Percentiles rank a stretch among this genome's conserved stretches.
phyloP scores from a whole-genome alignment of 2,329 filamentous ascomycete genomes.

The Penicillium aurantiogriseum region DNA sequence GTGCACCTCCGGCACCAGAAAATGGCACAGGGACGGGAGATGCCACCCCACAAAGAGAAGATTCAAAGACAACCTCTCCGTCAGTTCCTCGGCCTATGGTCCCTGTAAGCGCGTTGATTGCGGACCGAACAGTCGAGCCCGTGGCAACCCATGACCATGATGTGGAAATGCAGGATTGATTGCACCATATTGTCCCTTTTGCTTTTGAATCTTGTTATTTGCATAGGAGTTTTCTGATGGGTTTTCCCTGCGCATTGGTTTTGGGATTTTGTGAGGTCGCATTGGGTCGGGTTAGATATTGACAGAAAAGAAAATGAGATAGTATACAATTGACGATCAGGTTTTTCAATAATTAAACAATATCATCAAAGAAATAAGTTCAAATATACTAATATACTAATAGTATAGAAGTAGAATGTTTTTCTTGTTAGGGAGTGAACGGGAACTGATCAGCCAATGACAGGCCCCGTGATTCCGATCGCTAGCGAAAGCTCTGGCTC shows the following conservation, averaged over 20 bases:
- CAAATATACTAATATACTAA: too few relatives aligned
- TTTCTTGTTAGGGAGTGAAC: slow-evolving; percentile 15
- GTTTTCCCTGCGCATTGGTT: slow-evolving; percentile 7
- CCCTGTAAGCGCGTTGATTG: slow-evolving; percentile 55
- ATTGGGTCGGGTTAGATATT: slow-evolving; percentile 14
- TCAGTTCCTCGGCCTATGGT: slow-evolving; percentile 36
- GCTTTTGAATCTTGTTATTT: slow-evolving; percentile 16
- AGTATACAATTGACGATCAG: background rate
- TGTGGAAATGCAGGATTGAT: slow-evolving; percentile 54
- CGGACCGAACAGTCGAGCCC: slow-evolving; percentile 54
- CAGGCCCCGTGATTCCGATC: slow-evolving; percentile 42
- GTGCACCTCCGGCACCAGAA: slow-evolving; percentile 16
- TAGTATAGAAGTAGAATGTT: slow-evolving; percentile 2
- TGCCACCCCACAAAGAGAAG: slow-evolving; percentile 13
- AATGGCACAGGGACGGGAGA: slow-evolving; percentile 26
- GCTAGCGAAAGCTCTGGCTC: slow-evolving; percentile 43
- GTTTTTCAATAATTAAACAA: background rate
- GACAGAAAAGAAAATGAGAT: slow-evolving; percentile 1
- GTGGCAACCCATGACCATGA: slow-evolving; percentile 48
- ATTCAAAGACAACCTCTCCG: slow-evolving; percentile 24
- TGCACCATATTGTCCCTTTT: background rate
- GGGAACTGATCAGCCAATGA: slow-evolving; percentile 38
- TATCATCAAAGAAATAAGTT: background rate
- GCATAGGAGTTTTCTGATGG: slow-evolving; percentile 23
- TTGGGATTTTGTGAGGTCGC: slow-evolving; percentile 14